Percentiles rank a stretch among this genome's conserved stretches.
Conservation (phyloP, 371 early-diverging fungal species). For the Mucor indicus region DNA sequence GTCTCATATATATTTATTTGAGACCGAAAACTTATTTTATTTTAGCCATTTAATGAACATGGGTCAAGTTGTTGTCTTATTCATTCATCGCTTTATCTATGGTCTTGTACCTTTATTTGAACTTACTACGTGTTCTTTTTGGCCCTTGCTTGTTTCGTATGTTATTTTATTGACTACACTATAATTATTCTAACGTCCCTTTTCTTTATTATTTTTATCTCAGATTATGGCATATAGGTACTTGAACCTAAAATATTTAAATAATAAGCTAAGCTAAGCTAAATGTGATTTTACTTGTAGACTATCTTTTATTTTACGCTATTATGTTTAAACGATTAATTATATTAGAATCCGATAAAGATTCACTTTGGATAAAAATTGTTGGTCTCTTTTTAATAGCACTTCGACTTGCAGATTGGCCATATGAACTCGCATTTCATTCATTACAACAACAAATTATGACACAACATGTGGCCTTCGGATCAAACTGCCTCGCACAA, state of each 20-base stretch:
- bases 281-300: slow-evolving; percentile 2
- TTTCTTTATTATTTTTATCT: background rate
- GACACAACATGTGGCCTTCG: slow-evolving; percentile 20
- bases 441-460: slow-evolving; percentile 22
- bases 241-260: background rate
- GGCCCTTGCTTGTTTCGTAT: slow-evolving; percentile 46
- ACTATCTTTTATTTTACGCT: slow-evolving; percentile 31
- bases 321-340: slow-evolving; percentile 42
- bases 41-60: slow-evolving; percentile 41
- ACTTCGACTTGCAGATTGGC: slow-evolving; percentile 46
- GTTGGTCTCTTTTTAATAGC: slow-evolving; percentile 29
- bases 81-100: slow-evolving; percentile 38
- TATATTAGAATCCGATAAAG: slow-evolving; percentile 32
- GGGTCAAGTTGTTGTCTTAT: slow-evolving; percentile 35
- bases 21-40: background rate
- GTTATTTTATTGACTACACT: background rate
- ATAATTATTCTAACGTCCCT: background rate
- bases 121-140: slow-evolving; percentile 35
- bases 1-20: background rate
- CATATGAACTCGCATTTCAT: slow-evolving; percentile 38
- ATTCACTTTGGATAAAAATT: slow-evolving; percentile 33
- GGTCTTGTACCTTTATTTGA: slow-evolving; percentile 47
- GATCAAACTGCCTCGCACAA: slow-evolving; percentile 32
- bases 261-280: background rate
- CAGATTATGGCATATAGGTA: slow-evolving; percentile 22